Base-by-base conservation (phyloP, 2,329 filamentous ascomycete genomes). In the Talaromyces sp. region DNA sequence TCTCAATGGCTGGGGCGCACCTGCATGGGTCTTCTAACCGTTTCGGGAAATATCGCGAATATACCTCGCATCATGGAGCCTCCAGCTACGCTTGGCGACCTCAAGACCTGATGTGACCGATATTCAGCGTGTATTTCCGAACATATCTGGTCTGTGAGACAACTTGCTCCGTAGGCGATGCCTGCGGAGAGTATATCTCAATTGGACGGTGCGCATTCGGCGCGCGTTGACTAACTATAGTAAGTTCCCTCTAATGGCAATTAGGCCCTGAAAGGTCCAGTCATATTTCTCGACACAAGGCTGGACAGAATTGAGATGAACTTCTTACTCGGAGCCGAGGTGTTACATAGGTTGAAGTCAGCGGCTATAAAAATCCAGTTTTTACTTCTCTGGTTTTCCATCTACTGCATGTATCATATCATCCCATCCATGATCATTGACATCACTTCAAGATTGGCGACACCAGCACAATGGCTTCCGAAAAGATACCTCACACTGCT, bases 121-220 rank as follows among this genome's bases (percentile, higher is more conserved):
- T n/a, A 28, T 14, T 50, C 25, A 25, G 21, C 25, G n/a, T 16
- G 14, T 16, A 50, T 28, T 3, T 7, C 1, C 8, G 9, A 46
- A 11, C 5, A 28, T 25, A 14, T 39, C 2, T 48, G 7, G 3
- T n/a, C n/a, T 48, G 7, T n/a, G 44, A 16, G 44, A 4, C 14
- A 28, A 14, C n/a, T 14, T 48, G 18, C 4, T 2, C 11, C 3
- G 23, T n/a, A 14, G n/a, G 25, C 9, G 14, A 8, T 8, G 11
- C 11, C 12, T 28, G 25, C 23, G 18, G 12, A n/a, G 14, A 25
- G 5, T n/a, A 48, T 37, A 33, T 23, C 23, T 31, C 56, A 37
- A 48, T 37, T 58, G 56, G 40, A 48, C 16, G 9, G 5, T 18
- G 56, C 40, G 56, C 56, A 58, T 48, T 58, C 56, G 28, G 23